phyloP scores from a whole-genome alignment of 2,329 filamentous ascomycete species.

The Phialophora verrucosa region DNA sequence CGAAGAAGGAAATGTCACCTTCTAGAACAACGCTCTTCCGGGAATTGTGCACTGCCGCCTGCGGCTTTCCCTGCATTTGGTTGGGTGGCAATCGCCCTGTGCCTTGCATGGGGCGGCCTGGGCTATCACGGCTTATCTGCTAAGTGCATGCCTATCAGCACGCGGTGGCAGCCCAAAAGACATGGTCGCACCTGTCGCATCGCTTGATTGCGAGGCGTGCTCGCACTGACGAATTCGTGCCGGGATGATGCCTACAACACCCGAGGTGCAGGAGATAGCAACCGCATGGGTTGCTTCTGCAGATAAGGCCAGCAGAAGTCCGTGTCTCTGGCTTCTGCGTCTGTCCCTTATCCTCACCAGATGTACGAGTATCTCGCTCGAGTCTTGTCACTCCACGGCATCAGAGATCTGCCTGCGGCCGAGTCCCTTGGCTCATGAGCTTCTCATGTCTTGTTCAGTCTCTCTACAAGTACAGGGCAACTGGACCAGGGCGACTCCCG shows the following conservation, averaged over 20 bases:
- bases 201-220: slow-evolving; percentile 19
- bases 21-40: slow-evolving; percentile 33
- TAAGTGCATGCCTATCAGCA: slow-evolving; percentile 9
- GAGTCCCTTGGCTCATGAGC: slow-evolving; percentile 1
- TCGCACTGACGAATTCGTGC: slow-evolving; percentile 2
- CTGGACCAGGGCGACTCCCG: neutral
- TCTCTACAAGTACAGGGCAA: neutral
- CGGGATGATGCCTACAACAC: slow-evolving; percentile 1
- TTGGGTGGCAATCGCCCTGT: slow-evolving; percentile 26
- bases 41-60: neutral
- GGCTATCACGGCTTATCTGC: slow-evolving; percentile 4
- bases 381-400: slow-evolving; percentile 11
- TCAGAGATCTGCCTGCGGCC: neutral
- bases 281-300: slow-evolving; percentile 1
- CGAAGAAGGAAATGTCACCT: slow-evolving; percentile 28
- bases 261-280: slow-evolving; percentile 15
- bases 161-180: neutral
- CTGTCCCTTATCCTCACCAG: neutral
- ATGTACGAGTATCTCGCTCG: neutral
- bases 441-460: neutral
- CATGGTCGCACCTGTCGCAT: slow-evolving; percentile 16
- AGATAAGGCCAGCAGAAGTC: slow-evolving; percentile 10
- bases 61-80: slow-evolving; percentile 11
- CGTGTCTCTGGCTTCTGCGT: neutral
- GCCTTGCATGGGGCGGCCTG: slow-evolving; percentile 29